Evolutionary conservation across 495 filamentous ascomycete genomes (phyloP).

Genomic region (Trichoderma virens): DNA sequence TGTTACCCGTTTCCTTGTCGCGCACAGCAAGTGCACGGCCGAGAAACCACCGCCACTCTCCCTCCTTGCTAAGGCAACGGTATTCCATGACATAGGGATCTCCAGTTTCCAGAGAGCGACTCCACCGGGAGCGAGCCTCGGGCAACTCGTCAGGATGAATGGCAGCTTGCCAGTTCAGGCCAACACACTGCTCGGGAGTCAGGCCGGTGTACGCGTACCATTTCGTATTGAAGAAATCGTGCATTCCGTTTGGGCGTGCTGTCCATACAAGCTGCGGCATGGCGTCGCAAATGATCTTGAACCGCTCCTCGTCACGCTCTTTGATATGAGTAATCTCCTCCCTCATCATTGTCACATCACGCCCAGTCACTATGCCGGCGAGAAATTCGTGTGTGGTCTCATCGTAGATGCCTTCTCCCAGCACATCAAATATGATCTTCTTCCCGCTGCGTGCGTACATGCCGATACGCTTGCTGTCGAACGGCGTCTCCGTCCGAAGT

Average conservation of each 20-base stretch:
- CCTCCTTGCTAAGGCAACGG: conserved; percentile 51
- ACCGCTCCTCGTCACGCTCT: conserved; percentile 55
- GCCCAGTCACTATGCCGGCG: conserved; percentile 54
- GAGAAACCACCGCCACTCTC: conserved; percentile 66
- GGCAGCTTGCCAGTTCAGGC: conserved; percentile 30
- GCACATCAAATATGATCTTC: conserved; percentile 47
- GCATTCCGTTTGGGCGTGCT: conserved; percentile 45
- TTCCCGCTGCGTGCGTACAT: conserved; percentile 41
- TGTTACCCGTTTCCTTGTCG: conserved; percentile 50
- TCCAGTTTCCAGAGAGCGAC: conserved; percentile 51
- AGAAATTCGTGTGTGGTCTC: conserved; percentile 57
- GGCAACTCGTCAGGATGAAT: conserved; percentile 53
- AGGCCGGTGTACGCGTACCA: conserved; percentile 70
- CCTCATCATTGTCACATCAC: conserved; percentile 55
- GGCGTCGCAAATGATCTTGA: conserved; percentile 60
- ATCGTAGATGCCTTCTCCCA: conserved; percentile 51
- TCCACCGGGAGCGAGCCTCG: conserved; percentile 42
- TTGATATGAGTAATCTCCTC: conserved; percentile 53
- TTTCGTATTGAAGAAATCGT: conserved; percentile 59
- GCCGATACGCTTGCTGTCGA: conserved; percentile 49
- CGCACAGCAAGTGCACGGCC: conserved; percentile 54
- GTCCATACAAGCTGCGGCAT: conserved; percentile 68
- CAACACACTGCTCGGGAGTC: conserved; percentile 41
- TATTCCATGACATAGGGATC: conserved; percentile 60
- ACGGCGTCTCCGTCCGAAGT: conserved; percentile 44